A percentile compares a stretch with the other conserved stretches of the same genome.
Conservation (phyloP, 1,284 basidiomycete species). For the Malassezia sp. region DNA sequence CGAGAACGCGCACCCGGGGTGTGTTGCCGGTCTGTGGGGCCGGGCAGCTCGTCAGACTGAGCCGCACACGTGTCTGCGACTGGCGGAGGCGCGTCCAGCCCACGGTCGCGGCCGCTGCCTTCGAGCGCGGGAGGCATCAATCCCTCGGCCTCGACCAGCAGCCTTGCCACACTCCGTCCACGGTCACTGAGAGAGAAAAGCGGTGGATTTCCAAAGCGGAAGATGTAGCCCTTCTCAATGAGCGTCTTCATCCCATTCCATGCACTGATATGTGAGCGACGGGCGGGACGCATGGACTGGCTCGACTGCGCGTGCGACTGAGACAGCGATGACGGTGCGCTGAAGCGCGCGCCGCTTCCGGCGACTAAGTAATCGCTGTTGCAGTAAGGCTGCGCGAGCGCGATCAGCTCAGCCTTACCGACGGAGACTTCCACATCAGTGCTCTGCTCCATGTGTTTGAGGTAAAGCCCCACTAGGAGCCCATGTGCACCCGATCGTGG, state of each 20-base stretch:
- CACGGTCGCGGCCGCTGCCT: background rate
- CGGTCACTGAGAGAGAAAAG: conserved; percentile 34
- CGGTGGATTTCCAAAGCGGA: conserved; percentile 38
- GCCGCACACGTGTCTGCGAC: background rate
- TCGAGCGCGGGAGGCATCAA: too few species aligned
- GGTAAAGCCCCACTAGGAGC: conserved; percentile 35
- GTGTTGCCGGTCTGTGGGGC: background rate
- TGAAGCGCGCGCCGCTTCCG: conserved; percentile 11
- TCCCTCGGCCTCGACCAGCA: conserved; percentile 9
- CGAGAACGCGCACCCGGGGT: too few species aligned
- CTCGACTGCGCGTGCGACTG: conserved; percentile 2
- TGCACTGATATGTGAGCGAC: conserved; percentile 30
- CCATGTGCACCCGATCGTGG: conserved; percentile 40
- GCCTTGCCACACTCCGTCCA: conserved; percentile 29
- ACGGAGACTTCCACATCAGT: conserved; percentile 16
- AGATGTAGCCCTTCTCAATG: conserved; percentile 38
- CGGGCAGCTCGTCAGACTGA: background rate
- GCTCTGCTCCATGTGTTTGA: conserved; percentile 12
- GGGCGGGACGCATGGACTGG: background rate
- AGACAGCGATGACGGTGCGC: conserved; percentile 16
- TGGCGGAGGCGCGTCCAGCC: background rate
- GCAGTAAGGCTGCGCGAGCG: conserved; percentile 31
- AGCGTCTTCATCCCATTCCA: conserved; percentile 46
- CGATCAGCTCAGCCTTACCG: conserved; percentile 36
- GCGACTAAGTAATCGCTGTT: conserved; percentile 33